Percentiles rank a stretch among this genome's conserved stretches.
Conservation (phyloP, 2,329 filamentous ascomycete genomes). For the Penicillium nordicum region DNA sequence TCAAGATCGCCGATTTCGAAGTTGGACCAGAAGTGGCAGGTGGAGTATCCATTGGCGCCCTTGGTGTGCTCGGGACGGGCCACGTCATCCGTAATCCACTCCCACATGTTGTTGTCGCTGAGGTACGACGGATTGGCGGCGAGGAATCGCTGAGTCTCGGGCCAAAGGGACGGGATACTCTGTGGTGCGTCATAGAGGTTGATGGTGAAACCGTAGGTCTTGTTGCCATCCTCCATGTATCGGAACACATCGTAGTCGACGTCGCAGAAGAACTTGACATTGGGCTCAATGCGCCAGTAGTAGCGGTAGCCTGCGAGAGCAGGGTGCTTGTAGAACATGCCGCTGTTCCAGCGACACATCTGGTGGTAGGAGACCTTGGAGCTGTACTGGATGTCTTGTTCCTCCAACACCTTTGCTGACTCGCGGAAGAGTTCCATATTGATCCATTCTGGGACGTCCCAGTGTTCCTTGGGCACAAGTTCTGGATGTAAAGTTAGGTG, state of each 20-base stretch:
- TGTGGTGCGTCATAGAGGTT: slow-evolving; percentile 90
- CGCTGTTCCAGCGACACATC: slow-evolving; percentile 99
- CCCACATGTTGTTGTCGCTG: slow-evolving; percentile 77
- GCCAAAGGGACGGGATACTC: slow-evolving; percentile 85
- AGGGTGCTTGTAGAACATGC: slow-evolving; percentile 95
- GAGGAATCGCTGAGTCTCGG: slow-evolving; percentile 90
- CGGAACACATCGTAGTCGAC: slow-evolving; percentile 98
- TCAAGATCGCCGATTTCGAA: slow-evolving; percentile 93
- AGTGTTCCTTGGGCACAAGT: slow-evolving; percentile 89
- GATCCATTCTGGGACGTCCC: slow-evolving; percentile 90
- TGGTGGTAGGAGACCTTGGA: slow-evolving; percentile 89
- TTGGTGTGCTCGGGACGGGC: slow-evolving; percentile 75
- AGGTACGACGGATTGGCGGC: slow-evolving; percentile 78
- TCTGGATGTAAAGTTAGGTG: slow-evolving; percentile 52
- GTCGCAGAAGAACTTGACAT: slow-evolving; percentile 98
- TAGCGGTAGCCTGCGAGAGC: slow-evolving; percentile 77
- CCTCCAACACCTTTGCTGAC: slow-evolving; percentile 76
- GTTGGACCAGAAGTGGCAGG: slow-evolving; percentile 99
- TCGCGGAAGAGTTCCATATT: slow-evolving; percentile 80
- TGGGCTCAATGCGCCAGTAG: slow-evolving; percentile 98
- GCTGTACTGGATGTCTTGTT: slow-evolving; percentile 87
- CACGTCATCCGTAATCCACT: slow-evolving; percentile 77
- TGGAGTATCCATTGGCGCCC: slow-evolving; percentile 88
- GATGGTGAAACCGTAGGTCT: slow-evolving; percentile 98
- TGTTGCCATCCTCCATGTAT: slow-evolving; percentile 97